These are phyloP conservation scores for Cymbopogon citratus DNA, from an alignment of 176 grass and related monocot genomes.

Conservation along the genomic window DNA sequence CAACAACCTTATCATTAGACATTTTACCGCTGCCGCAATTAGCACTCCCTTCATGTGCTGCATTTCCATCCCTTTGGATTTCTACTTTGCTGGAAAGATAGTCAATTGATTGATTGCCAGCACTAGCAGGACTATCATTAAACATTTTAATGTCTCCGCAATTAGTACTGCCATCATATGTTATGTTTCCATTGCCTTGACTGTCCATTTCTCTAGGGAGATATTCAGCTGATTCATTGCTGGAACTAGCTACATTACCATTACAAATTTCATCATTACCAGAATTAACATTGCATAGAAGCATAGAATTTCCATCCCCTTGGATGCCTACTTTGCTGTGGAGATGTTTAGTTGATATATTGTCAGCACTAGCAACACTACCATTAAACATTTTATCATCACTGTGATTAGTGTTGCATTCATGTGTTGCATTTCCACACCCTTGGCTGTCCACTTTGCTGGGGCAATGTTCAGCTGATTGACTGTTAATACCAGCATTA, in stretches of 20 bases:
- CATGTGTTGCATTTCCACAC: constrained; percentile 8
- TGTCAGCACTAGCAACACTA: not conserved
- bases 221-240: not conserved
- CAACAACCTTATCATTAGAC: not conserved
- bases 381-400: not conserved
- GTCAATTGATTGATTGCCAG: not conserved
- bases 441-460: not conserved
- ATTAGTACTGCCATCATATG: not conserved
- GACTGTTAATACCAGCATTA: not conserved
- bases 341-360: not conserved
- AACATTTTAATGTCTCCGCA: not conserved
- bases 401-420: not conserved
- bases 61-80: not conserved
- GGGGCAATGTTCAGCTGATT: not conserved
- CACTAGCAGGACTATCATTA: not conserved
- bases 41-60: not conserved
- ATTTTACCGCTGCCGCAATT: not conserved
- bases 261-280: not conserved
- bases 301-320: not conserved
- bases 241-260: constrained; percentile 8
- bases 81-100: not conserved
- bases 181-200: constrained; percentile 8
- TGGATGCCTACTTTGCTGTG: not conserved
- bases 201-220: not conserved
- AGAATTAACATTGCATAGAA: not conserved